A percentile compares a stretch with the other conserved stretches of the same genome.
phyloP scores from a whole-genome alignment of 2,329 filamentous ascomycete species.

The Neofusicoccum sp. region DNA sequence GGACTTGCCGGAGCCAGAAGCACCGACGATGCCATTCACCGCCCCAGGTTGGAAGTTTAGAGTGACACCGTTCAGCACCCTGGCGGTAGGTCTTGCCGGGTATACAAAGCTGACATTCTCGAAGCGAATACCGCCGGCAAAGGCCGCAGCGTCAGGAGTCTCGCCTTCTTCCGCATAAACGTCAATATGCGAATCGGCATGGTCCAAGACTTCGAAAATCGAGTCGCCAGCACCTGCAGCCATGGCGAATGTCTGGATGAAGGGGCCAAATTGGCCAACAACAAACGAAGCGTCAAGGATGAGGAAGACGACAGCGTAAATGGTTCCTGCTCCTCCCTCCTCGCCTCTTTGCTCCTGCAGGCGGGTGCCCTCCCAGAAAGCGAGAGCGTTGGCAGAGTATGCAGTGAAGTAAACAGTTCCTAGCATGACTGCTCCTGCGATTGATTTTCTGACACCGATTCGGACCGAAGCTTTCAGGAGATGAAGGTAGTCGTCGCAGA shows the following conservation, averaged over 20 bases:
- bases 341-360: constrained; percentile 25
- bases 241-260: constrained; percentile 55
- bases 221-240: constrained; percentile 53
- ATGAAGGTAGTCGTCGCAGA: constrained; percentile 38
- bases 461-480: constrained; percentile 35
- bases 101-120: constrained; percentile 44
- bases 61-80: constrained; percentile 39
- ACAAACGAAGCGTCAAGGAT: constrained; percentile 64
- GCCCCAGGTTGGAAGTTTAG: constrained; percentile 38
- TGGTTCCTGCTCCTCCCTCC: constrained; percentile 46
- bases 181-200: constrained; percentile 38
- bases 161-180: constrained; percentile 35
- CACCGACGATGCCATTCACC: constrained; percentile 47
- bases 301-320: constrained; percentile 64
- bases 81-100: constrained; percentile 42
- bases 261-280: constrained; percentile 61
- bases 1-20: constrained; percentile 46
- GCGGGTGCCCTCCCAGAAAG: constrained; percentile 43
- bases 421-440: constrained; percentile 42
- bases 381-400: constrained; percentile 46
- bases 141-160: constrained; percentile 22
- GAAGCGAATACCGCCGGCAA: constrained; percentile 42
- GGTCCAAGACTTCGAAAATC: constrained; percentile 46
- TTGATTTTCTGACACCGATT: constrained; percentile 41
- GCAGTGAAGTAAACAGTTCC: constrained; percentile 46